A percentile compares a stretch with the other conserved stretches of the same genome.
Conservation (phyloP, 768 basidiomycete genomes). For the Scleroderma citrinum region DNA sequence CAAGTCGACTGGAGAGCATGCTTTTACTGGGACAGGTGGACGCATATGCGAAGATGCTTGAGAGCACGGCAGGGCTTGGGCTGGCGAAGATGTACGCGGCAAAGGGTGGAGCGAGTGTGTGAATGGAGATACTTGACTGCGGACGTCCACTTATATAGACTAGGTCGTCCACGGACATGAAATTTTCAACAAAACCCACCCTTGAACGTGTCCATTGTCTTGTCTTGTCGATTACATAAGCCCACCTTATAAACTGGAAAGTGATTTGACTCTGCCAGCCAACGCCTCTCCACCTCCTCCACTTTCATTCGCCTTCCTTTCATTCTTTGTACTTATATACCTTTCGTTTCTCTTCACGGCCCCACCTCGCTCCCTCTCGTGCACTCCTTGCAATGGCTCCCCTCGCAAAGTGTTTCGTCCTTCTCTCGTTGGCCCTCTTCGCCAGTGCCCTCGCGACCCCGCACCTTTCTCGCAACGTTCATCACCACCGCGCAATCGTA, state of each 20-base stretch:
- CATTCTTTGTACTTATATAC: neutral
- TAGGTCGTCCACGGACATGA: neutral
- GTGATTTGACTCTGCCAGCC: neutral
- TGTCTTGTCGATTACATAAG: neutral
- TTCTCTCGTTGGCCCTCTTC: constrained; percentile 39
- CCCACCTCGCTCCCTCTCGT: constrained; percentile 5
- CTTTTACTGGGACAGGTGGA: constrained; percentile 84
- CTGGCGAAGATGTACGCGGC: constrained; percentile 86
- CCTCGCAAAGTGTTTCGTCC: constrained; percentile 37
- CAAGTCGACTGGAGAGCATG: constrained; percentile 83
- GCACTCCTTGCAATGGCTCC: constrained; percentile 24
- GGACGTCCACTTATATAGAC: too few relatives aligned
- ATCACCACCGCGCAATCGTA: constrained; percentile 16
- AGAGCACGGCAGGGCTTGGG: constrained; percentile 48
- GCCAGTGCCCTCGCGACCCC: constrained; percentile 32
- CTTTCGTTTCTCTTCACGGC: too few relatives aligned
- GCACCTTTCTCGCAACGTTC: constrained; percentile 27
- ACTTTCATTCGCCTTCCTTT: neutral
- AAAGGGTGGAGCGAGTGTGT: constrained; percentile 27
- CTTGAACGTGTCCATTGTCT: neutral
- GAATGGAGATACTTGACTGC: neutral
- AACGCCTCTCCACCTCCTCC: neutral
- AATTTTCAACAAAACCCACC: neutral
- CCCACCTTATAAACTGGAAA: neutral
- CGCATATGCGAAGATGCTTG: constrained; percentile 74